A percentile compares a stretch with the other conserved stretches of the same genome.
These are phyloP conservation scores for Talaromyces sp. DNA, from an alignment of 2,329 filamentous ascomycete species.

Conservation along the genomic window DNA sequence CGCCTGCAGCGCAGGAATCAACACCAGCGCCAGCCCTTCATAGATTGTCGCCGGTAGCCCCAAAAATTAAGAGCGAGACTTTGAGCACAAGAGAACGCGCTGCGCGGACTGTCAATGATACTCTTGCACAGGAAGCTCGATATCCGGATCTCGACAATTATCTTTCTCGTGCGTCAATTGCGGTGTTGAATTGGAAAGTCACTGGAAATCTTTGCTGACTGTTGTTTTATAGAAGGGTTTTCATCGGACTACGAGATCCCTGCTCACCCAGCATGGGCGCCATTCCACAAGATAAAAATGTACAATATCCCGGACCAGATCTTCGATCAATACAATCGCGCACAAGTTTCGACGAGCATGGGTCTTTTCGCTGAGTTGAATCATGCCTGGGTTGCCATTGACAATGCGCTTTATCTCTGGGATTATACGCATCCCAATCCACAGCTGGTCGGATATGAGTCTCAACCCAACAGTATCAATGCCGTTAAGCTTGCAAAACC, in stretches of 20 bases:
- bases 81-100: conserved; percentile 73
- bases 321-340: conserved; percentile 86
- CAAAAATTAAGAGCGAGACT: conserved; percentile 48
- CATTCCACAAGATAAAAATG: conserved; percentile 81
- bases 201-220: conserved; percentile 27
- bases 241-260: conserved; percentile 90
- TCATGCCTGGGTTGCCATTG: conserved; percentile 92
- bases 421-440: conserved; percentile 93
- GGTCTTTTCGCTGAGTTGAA: conserved; percentile 92
- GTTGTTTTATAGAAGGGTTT: conserved; percentile 63
- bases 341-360: conserved; percentile 86
- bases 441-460: conserved; percentile 87
- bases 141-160: conserved; percentile 90
- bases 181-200: neutral
- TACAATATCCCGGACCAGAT: conserved; percentile 90
- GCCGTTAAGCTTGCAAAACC: conserved; percentile 85
- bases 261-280: conserved; percentile 67
- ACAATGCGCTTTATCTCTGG: conserved; percentile 95
- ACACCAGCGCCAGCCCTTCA: conserved; percentile 27
- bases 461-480: conserved; percentile 81
- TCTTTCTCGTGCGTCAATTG: conserved; percentile 69
- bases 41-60: conserved; percentile 35
- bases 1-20: conserved; percentile 29
- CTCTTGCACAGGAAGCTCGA: conserved; percentile 69
- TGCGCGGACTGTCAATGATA: conserved; percentile 76